Evolutionary conservation across 345 rosid genomes (phyloP), one percentile per base, ranked within the genome.

Genomic region (Moricandia arvensis): DNA sequence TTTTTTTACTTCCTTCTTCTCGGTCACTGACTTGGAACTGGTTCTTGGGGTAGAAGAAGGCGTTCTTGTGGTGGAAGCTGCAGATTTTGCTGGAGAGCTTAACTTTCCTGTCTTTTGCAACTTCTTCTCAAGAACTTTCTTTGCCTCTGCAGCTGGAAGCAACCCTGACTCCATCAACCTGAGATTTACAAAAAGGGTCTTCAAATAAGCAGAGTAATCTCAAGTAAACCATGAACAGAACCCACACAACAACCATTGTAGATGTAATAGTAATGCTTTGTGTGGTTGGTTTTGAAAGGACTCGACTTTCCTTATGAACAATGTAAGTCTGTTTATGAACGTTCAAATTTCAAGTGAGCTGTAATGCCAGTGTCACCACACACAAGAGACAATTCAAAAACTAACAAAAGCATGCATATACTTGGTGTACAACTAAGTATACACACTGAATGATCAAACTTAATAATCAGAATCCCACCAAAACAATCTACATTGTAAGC

Each of bases 131-230:
- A 82, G 82, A 24, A 85, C 87, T 78, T 89, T 84, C 83, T 80
- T 87, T 43, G 97, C 99, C 79, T 69, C 84, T 2, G 83, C 96
- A 55, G 80, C 61, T 16, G 98, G 63, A 33, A 92, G 97, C 81
- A 92, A 85, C 41, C 99, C 97, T 15, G 90, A 95, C 63, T 95
- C 99, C 98, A 95, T 92, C 94, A 95, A 88, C 98, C 99, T 92
- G 83, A 71, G 78, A 73, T 34, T 26, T 74, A 61, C 13, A 45
- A 41, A 59, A 45, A 7, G 12, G 41, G 47, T 18, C 68, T 51
- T 58, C 33, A 74, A 3, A 33, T 16, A 15, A 31, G 31, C n/a
- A 75, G 21, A 65, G 7, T 10, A 64, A 55, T n/a, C 63, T 9
- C 18, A 55, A 66, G 31, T 26, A 59, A 15, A 45, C 3, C 9